These are phyloP conservation scores for Alternaria sp. DNA, from an alignment of 2,329 filamentous ascomycete species.

Conservation along the genomic window DNA sequence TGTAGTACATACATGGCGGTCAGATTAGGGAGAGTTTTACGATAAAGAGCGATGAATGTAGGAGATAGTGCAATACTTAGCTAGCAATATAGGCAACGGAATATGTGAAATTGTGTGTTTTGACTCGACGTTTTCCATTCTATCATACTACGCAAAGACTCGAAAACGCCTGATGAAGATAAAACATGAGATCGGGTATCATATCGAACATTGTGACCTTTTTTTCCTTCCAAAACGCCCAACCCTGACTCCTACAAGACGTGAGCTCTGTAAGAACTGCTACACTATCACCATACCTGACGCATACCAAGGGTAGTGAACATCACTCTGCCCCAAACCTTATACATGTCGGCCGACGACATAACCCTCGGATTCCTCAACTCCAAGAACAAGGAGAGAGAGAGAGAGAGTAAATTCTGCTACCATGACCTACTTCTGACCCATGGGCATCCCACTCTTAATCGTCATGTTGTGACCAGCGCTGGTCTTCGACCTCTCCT, in stretches of 20 bases:
- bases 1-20: not conserved
- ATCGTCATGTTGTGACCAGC: not conserved
- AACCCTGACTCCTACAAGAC: not conserved
- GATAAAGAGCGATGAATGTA: not conserved
- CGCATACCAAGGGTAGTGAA: not conserved
- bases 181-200: conserved; percentile 1
- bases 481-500: not conserved
- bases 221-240: not conserved
- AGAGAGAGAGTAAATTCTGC: not conserved
- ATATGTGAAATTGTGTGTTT: no score
- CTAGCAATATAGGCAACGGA: no score
- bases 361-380: not conserved
- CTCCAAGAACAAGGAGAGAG: not conserved
- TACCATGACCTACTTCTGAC: not conserved
- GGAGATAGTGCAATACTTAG: accelerated
- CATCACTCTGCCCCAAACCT: no score
- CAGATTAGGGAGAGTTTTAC: not conserved
- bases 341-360: not conserved
- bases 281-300: not conserved
- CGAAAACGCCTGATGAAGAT: not conserved
- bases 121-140: not conserved
- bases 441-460: not conserved
- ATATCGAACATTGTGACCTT: not conserved
- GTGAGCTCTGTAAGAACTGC: not conserved
- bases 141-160: not conserved